Evolutionary conservation across 2,329 filamentous ascomycete species (phyloP).

Genomic region (Aspergillus tamarii): DNA sequence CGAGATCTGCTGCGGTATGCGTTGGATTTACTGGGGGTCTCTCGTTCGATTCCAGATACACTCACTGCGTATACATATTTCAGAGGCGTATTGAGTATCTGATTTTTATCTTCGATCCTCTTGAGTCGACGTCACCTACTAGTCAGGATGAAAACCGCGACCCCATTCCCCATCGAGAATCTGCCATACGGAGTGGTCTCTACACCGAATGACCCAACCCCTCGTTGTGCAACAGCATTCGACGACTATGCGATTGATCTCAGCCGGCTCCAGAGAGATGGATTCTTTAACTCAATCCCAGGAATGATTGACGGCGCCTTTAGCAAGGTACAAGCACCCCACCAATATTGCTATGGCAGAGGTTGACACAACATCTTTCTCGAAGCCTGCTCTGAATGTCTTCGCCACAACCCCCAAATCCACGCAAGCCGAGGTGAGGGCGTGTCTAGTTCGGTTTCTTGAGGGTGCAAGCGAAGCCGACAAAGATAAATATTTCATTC

Average conservation of each 20-base stretch:
- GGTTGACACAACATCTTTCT: background rate
- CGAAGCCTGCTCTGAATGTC: background rate
- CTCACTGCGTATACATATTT: background rate
- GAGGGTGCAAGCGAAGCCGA: background rate
- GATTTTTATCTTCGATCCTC: accelerated
- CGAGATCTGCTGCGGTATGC: background rate
- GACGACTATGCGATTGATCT: background rate
- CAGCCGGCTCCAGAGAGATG: background rate
- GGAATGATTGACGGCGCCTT: background rate
- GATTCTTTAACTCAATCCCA: background rate
- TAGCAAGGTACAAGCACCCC: background rate
- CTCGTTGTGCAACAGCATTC: background rate
- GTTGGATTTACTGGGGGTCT: background rate
- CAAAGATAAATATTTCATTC: background rate
- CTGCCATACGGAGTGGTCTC: background rate
- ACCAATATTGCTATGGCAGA: background rate
- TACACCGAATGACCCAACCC: background rate
- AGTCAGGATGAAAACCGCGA: background rate
- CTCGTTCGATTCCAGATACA: background rate
- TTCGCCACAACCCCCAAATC: background rate
- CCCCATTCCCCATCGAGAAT: background rate
- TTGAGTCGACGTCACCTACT: background rate
- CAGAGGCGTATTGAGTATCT: background rate
- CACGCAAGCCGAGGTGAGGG: background rate
- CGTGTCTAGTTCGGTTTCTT: background rate